Base-by-base conservation (phyloP, 2,329 filamentous ascomycete species). In the Talaromyces sp. region DNA sequence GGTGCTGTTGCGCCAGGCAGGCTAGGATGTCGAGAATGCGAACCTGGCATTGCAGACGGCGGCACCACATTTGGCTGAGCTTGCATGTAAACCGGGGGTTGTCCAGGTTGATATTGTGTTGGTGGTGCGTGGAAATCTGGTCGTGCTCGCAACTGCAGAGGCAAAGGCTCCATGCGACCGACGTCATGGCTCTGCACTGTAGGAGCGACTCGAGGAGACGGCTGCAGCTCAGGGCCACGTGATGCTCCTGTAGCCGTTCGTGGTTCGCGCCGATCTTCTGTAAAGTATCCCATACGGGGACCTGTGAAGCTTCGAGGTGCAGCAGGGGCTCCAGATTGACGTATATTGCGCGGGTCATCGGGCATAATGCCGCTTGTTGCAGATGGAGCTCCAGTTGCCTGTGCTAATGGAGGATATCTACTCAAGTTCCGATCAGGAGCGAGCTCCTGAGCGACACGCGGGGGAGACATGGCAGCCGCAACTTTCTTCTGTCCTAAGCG, bases 201-300 rank as follows among this genome's bases (percentile, higher is more conserved):
- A 22, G 67, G 61, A n/a, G 65, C 59, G 43, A 71, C 70, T 13
- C 69, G 71, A 6, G 69, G 64, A 19, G 70, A 60, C 3, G 71
- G 61, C 25, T 67, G 62, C 46, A 68, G 56, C 17, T 74, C 71
- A 61, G 67, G 68, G 10, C 64, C 52, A 45, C 65, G 50, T 15
- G 63, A 61, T 13, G 64, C 56, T 43, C 67, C 58, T 28, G 58
- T 61, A 35, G 46, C n/a, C 10, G 35, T 31, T 48, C 58, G 62
- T 22, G 51, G 53, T 15, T 60, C 63, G 35, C 70, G 65, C 25
- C 70, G 65, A 7, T 76, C 74, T 11, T 78, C 76, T 31, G 71
- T 70, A 58, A 79, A 79, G 50, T 75, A 76, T 39, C 77, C 77
- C 55, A 73, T 58, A 28, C 71, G 74, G 8, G 77, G 77, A n/a